Conservation (phyloP, 2,329 filamentous ascomycete genomes). For the Pseudocercospora ulei region DNA sequence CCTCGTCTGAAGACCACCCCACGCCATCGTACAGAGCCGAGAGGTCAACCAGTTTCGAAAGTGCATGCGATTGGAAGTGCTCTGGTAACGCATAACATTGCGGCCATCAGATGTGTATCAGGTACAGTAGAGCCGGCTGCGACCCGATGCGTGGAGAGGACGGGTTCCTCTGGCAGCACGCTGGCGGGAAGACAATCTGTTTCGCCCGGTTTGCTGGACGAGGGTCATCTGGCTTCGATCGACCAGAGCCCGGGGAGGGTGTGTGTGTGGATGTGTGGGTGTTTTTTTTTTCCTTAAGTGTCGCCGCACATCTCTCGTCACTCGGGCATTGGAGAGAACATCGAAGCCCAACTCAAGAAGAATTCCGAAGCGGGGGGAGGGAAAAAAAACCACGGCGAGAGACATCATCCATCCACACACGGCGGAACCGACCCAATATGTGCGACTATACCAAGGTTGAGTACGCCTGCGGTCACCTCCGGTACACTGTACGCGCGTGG, state of each 20-base stretch:
- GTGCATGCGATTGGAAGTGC: background rate
- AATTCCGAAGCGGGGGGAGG: too few species aligned
- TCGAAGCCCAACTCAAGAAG: background rate
- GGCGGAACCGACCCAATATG: conserved; percentile 37
- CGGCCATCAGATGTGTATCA: conserved; percentile 15
- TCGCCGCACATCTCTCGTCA: too few species aligned
- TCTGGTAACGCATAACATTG: conserved; percentile 8
- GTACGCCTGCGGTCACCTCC: conserved; percentile 48
- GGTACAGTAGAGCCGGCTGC: conserved; percentile 12
- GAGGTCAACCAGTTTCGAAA: background rate
- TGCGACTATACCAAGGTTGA: conserved; percentile 53
- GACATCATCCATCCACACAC: background rate
- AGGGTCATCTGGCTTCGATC: too few species aligned
- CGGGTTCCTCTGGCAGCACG: conserved; percentile 10
- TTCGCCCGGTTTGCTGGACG: conserved; percentile 18
- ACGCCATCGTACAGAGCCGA: conserved; percentile 14
- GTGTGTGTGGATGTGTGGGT: too few species aligned
- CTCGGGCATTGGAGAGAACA: too few species aligned
- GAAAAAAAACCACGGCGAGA: too few species aligned
- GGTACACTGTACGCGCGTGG: conserved; percentile 49
- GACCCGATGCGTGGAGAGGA: conserved; percentile 14
- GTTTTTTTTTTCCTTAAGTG: too few species aligned
- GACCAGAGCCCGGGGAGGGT: too few species aligned
- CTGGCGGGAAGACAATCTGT: conserved; percentile 18
- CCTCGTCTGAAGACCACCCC: conserved; percentile 11